Base-by-base conservation (phyloP, 495 filamentous ascomycete genomes). In the Penicillium egyptiacum region DNA sequence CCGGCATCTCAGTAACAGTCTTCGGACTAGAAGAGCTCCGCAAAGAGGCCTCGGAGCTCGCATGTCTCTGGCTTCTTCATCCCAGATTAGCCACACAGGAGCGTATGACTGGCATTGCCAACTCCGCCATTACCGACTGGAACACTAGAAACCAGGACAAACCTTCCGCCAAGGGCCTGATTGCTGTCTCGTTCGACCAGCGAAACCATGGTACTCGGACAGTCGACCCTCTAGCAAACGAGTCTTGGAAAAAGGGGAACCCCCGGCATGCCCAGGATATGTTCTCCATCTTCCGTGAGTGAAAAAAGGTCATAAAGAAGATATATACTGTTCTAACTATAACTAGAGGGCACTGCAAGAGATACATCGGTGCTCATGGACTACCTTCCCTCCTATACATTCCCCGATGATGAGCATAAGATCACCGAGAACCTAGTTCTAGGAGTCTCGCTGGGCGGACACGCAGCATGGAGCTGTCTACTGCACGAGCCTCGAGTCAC, bases 41-140 rank as follows among this genome's bases (percentile, higher is more conserved):
- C 5, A 20, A 77, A 10, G 56, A 75, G 16, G 60, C 74, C 4
- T 57, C 71, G 9, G 71, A 81, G 30, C 72, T 92, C 12, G 85
- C 90, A 28, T 89, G 86, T 68, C 78, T 96, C 43, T 96, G 91
- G 91, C 83, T 98, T 16, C 81, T 96, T 30, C 90, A 97, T 71
- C 89, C 88, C 2, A 85, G 94, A 20, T 73, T 87, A 31, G 75
- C 83, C 28, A 83, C 74, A 1, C 84, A 90, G 66, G 84, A 83
- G 50, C 79, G 79, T 56, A 96, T 98, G 93, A 69, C 66, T 0
- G 75, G 75, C 22, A 68, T 86, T 39, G 87, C 85, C 10, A 70
- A 72, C 4, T 72, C 76, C 1, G 73, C 73, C n/a, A 80, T 90
- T 44, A 58, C 65, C 35, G 76, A 81, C 58, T 89, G 85, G 84